Evolutionary conservation across 352 stramenopile species (phyloP).

Genomic region (Phytophthora rubi): DNA sequence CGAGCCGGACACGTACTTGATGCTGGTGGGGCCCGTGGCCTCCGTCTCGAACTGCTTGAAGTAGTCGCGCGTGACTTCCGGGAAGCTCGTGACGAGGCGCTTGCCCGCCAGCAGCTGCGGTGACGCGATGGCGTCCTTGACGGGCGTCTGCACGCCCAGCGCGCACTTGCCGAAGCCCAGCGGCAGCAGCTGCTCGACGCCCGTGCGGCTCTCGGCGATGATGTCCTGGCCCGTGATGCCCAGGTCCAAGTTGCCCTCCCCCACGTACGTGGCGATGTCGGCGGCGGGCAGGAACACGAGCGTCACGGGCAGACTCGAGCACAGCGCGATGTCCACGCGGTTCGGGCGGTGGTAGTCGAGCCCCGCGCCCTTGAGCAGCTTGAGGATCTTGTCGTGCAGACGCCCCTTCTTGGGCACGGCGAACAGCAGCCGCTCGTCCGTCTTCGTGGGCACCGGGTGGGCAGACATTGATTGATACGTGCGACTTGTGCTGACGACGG

Average conservation of each 20-base stretch:
- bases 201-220: slow-evolving; percentile 91
- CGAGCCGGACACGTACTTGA: slow-evolving; percentile 98
- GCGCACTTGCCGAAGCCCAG: slow-evolving; percentile 97
- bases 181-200: slow-evolving; percentile 93
- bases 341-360: slow-evolving; percentile 95
- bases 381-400: slow-evolving; percentile 96
- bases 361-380: slow-evolving; percentile 95
- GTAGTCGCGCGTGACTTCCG: slow-evolving; percentile 93
- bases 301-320: slow-evolving; percentile 94
- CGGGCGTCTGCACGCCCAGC: slow-evolving; percentile 95
- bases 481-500: not conserved
- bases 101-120: slow-evolving; percentile 91
- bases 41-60: slow-evolving; percentile 93
- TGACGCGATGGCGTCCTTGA: slow-evolving; percentile 85
- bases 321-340: slow-evolving; percentile 94
- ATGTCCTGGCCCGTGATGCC: slow-evolving; percentile 98
- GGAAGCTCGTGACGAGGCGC: slow-evolving; percentile 98
- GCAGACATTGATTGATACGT: slow-evolving; percentile 16
- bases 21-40: slow-evolving; percentile 69
- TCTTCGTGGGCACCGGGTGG: slow-evolving; percentile 24
- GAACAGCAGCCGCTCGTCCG: slow-evolving; percentile 86
- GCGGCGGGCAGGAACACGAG: slow-evolving; percentile 97
- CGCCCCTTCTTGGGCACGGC: slow-evolving; percentile 98
- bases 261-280: slow-evolving; percentile 98
- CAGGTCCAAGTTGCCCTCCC: slow-evolving; percentile 97